A percentile compares a stretch with the other conserved stretches of the same genome.
Conservation (phyloP, 345 rosid species). For the Linum lewisii region DNA sequence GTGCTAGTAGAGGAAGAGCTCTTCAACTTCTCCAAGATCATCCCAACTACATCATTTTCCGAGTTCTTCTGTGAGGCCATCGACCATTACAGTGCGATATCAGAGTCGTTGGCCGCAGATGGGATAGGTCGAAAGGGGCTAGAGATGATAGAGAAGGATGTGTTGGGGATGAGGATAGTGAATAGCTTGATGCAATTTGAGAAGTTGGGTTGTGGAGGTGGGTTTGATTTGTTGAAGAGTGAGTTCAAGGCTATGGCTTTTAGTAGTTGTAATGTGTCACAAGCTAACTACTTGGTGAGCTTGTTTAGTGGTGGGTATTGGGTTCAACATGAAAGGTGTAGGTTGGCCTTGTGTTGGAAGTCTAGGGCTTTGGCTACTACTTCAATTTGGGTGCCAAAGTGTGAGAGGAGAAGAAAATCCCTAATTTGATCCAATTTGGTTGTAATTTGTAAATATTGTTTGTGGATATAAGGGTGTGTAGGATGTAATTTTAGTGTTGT, state of each 20-base stretch:
- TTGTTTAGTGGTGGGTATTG: conserved; percentile 18
- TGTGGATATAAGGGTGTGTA: no score
- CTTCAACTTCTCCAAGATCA: not conserved
- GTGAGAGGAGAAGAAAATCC: not conserved
- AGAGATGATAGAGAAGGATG: conserved; percentile 18
- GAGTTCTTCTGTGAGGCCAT: conserved; percentile 13
- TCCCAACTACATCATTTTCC: not conserved
- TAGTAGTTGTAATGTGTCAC: conserved; percentile 20
- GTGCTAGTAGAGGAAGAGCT: not conserved
- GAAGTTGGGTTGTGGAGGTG: conserved; percentile 13
- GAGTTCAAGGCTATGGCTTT: conserved; percentile 12
- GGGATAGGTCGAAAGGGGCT: conserved; percentile 7
- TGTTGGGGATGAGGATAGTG: conserved; percentile 14
- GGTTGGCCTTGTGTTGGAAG: conserved; percentile 22
- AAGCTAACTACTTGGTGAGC: conserved; percentile 21
- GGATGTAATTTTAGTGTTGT: no score
- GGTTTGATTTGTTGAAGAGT: conserved; percentile 7
- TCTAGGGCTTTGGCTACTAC: conserved; percentile 21
- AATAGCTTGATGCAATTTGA: conserved; percentile 17
- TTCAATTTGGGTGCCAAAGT: conserved; percentile 25
- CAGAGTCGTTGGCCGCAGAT: conserved; percentile 17
- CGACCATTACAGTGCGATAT: conserved; percentile 19
- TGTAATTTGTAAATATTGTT: no score
- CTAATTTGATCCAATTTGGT: no score
- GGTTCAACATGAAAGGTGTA: conserved; percentile 20